A percentile compares a stretch with the other conserved stretches of the same genome.
phyloP scores from a whole-genome alignment of 768 basidiomycete species.

The Hygrocybe coccinea region DNA sequence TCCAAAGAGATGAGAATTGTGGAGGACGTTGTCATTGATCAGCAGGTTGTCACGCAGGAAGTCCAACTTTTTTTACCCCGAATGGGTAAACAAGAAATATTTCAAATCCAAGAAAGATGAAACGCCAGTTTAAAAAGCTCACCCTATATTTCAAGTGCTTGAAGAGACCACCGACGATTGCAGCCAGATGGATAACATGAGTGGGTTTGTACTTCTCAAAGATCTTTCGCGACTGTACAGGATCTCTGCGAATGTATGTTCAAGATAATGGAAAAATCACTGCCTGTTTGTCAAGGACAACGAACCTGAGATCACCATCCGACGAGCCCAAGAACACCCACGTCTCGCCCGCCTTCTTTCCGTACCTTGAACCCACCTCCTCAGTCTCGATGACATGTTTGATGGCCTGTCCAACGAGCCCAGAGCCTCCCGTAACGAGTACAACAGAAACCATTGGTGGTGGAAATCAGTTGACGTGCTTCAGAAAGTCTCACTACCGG shows the following conservation, averaged over 20 bases:
- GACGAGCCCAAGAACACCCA: conserved; percentile 81
- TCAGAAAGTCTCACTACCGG: no score
- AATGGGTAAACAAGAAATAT: not conserved
- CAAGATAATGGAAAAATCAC: not conserved
- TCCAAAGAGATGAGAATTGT: conserved; percentile 61
- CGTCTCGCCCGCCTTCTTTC: conserved; percentile 66
- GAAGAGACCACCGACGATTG: conserved; percentile 91
- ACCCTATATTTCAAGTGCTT: conserved; percentile 95
- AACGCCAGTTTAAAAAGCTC: conserved; percentile 6
- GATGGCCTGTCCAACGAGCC: conserved; percentile 82
- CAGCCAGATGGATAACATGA: conserved; percentile 94
- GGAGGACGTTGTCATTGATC: conserved; percentile 92
- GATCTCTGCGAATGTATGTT: conserved; percentile 46
- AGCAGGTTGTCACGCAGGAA: conserved; percentile 93
- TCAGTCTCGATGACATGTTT: conserved; percentile 74
- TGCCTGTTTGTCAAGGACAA: conserved; percentile 2
- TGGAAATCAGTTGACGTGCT: not conserved
- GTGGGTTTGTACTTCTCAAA: conserved; percentile 92
- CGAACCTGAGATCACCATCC: conserved; percentile 80
- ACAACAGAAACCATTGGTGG: conserved; percentile 46
- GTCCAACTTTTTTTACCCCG: conserved; percentile 63
- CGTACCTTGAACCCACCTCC: conserved; percentile 72
- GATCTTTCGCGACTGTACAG: conserved; percentile 59
- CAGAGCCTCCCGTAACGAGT: conserved; percentile 80
- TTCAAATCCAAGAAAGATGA: not conserved